These are phyloP conservation scores for Neurospora sublineolata DNA, from an alignment of 495 filamentous ascomycete genomes.

Conservation along the genomic window DNA sequence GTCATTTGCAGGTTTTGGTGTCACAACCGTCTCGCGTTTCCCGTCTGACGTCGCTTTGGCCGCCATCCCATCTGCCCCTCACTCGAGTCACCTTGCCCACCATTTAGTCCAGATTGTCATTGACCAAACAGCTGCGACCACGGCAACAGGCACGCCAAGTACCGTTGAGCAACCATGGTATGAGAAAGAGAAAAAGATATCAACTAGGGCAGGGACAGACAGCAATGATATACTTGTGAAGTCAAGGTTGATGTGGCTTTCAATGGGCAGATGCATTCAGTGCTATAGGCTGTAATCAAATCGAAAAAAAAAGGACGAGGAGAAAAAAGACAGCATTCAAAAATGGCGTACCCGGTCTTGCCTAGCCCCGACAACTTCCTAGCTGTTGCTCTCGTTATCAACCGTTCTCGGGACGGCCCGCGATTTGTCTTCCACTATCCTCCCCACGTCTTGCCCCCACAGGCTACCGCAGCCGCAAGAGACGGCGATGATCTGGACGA, in stretches of 20 bases:
- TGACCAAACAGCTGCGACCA: not conserved
- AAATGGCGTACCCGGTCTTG: slow-evolving; percentile 34
- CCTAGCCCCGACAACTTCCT: slow-evolving; percentile 44
- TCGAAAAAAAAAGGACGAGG: not conserved
- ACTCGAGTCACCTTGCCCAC: not conserved
- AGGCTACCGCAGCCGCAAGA: slow-evolving; percentile 10
- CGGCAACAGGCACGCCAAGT: not conserved
- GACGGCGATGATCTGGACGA: slow-evolving; percentile 23
- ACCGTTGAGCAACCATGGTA: not conserved
- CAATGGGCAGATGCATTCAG: not conserved
- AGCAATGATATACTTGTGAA: not conserved
- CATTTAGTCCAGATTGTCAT: not conserved
- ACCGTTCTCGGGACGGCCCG: slow-evolving; percentile 69
- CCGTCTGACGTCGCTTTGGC: not conserved
- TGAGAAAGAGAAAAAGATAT: not conserved
- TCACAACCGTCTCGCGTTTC: not conserved
- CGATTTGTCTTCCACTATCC: slow-evolving; percentile 90
- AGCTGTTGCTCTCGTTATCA: slow-evolving; percentile 72
- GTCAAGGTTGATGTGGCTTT: not conserved
- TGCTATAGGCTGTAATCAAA: not conserved
- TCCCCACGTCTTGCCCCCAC: slow-evolving; percentile 26
- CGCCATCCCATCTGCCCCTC: not conserved
- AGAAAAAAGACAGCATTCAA: not conserved
- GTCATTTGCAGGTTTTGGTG: not conserved
- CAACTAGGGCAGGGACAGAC: not conserved